Evolutionary conservation across 1,284 basidiomycete genomes (phyloP).

Genomic region (Ceratobasidium sp.): DNA sequence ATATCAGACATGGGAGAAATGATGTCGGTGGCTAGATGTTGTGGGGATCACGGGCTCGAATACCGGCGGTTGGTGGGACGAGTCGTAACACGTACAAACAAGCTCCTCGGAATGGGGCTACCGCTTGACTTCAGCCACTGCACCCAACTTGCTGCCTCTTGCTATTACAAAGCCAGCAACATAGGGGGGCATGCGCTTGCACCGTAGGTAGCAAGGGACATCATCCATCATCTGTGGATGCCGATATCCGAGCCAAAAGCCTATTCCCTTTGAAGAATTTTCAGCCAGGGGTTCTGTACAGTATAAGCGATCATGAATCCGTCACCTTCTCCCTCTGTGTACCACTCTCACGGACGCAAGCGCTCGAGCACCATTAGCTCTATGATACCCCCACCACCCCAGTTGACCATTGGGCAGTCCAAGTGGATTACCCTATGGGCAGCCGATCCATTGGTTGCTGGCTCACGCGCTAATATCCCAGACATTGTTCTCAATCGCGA

Average conservation of each 20-base stretch:
- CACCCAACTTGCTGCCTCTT: neutral
- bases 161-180: neutral
- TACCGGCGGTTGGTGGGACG: conserved; percentile 1
- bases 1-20: conserved; percentile 14
- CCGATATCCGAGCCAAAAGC: conserved; percentile 10
- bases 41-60: neutral
- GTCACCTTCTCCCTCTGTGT: conserved; percentile 38
- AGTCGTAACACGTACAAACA: conserved; percentile 6
- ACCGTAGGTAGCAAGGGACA: conserved; percentile 2
- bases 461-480: conserved; percentile 46
- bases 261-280: conserved; percentile 37
- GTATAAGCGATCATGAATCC: conserved; percentile 37
- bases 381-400: conserved; percentile 43
- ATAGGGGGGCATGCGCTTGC: conserved; percentile 20
- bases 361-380: conserved; percentile 44
- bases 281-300: conserved; percentile 1
- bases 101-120: neutral
- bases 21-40: conserved; percentile 7
- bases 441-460: conserved; percentile 23
- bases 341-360: conserved; percentile 42
- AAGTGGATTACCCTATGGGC: conserved; percentile 41
- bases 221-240: conserved; percentile 1
- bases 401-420: conserved; percentile 42
- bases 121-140: neutral
- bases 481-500: conserved; percentile 70